Evolutionary conservation across 2,329 filamentous ascomycete genomes (phyloP), one percentile per base, ranked within the genome.

Genomic region (Ceratocystis destructans): DNA sequence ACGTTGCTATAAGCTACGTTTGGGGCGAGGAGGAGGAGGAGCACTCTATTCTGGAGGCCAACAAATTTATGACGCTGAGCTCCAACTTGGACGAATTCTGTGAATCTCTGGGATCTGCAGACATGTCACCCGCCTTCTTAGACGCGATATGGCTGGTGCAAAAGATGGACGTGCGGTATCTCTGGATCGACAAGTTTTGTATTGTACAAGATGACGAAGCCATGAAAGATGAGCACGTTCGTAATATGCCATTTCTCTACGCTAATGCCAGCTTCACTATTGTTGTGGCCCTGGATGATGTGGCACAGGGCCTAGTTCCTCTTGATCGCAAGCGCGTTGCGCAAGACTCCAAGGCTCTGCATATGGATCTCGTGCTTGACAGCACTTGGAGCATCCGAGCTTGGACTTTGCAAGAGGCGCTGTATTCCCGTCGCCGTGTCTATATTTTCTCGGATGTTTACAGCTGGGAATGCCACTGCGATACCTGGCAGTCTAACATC

Each of bases 141-240:
- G 77, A 79, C 68, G 77, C 77, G 67, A 77, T 79, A 68, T 77
- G 76, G 75, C 70, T 79, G 22, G 72, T 76, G 28, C 75, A 74
- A 68, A 78, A 78, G 71, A 71, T 80, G 10, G 76, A 75, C 0
- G 73, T 78, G 25, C 74, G 75, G 1, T 75, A 77, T 66, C 72
- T 80, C 22, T 80, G 79, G 79, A 75, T 80, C 44, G 79, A 80
- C 68, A 73, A 75, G 44, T 72, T 79, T 61, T 79, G 77, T 64
- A 77, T 79, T 66, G 73, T 77, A 4, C 79, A 80, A 69, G 77
- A 79, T 65, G 76, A 79, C 65, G 71, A 73, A 12, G 71, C 71
- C 22, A 75, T 77, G 68, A 74, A 74, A 70, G 74, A 75, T 31
- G 72, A 73, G n/a, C 75, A 79, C 64, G 71, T 78, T 57, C 72